phyloP scores from a whole-genome alignment of 2,329 filamentous ascomycete genomes.

The Sporothrix curviconia region DNA sequence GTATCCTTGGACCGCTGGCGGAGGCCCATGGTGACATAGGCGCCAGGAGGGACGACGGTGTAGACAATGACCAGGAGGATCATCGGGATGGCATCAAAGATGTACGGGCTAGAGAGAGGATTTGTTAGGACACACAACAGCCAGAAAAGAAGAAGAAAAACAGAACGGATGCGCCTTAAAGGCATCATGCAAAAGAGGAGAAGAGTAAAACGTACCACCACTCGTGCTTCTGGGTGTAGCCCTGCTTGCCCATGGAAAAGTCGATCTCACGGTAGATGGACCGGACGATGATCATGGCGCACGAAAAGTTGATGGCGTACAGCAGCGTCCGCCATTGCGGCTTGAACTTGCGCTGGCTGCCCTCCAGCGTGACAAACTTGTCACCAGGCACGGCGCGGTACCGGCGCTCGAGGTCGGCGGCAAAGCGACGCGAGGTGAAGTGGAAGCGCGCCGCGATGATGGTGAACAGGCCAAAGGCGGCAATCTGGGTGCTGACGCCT shows the following conservation, averaged over 20 bases:
- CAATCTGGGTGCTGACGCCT: slow-evolving; percentile 38
- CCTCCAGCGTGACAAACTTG: slow-evolving; percentile 28
- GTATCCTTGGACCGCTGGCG: slow-evolving; percentile 21
- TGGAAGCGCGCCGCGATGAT: slow-evolving; percentile 41
- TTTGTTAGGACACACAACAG: no score
- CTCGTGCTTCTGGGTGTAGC: slow-evolving; percentile 23
- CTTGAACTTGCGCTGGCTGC: slow-evolving; percentile 21
- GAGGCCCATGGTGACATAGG: slow-evolving; percentile 29
- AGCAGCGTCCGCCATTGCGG: slow-evolving; percentile 33
- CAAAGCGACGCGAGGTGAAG: slow-evolving; percentile 36
- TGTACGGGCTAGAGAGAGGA: no score
- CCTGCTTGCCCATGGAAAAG: slow-evolving; percentile 23
- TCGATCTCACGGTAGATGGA: slow-evolving; percentile 28
- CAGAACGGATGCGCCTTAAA: no score
- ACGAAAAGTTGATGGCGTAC: slow-evolving; percentile 27
- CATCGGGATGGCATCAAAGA: slow-evolving; percentile 30
- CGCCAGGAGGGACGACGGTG: slow-evolving; percentile 26
- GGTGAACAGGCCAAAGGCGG: slow-evolving; percentile 40
- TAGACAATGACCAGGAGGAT: slow-evolving; percentile 24
- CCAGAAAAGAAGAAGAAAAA: slow-evolving; percentile 12
- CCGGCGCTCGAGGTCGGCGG: slow-evolving; percentile 24
- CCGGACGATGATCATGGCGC: slow-evolving; percentile 27
- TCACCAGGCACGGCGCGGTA: slow-evolving; percentile 23
- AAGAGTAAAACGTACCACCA: no score
- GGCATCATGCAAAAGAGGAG: no score